Evolutionary conservation across 371 early-diverging fungal species (phyloP).

Genomic region (Mucor plumbeus): DNA sequence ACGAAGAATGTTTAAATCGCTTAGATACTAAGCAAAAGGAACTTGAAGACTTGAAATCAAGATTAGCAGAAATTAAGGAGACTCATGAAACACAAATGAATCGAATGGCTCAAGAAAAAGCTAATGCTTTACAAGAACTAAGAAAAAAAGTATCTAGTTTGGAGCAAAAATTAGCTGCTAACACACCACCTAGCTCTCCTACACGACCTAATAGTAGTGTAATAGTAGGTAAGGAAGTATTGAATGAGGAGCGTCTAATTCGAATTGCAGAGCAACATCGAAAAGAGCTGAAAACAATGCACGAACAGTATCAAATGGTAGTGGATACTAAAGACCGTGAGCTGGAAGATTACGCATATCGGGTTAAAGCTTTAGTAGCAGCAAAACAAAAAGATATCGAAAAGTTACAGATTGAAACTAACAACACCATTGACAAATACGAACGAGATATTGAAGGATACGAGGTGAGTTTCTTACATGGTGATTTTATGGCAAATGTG

Average conservation of each 20-base stretch:
- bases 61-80: conserved; percentile 33
- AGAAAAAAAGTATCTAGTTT: conserved; percentile 17
- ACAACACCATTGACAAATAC: conserved; percentile 25
- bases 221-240: neutral
- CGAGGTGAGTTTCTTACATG: conserved; percentile 35
- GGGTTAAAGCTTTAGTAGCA: conserved; percentile 42
- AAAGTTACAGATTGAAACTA: conserved; percentile 24
- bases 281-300: conserved; percentile 38
- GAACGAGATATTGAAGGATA: conserved; percentile 42
- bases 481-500: neutral
- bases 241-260: conserved; percentile 26
- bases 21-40: conserved; percentile 37
- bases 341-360: conserved; percentile 49
- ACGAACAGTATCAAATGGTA: conserved; percentile 43
- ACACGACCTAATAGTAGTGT: neutral
- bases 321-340: conserved; percentile 44
- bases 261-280: conserved; percentile 42
- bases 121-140: conserved; percentile 29
- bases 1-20: conserved; percentile 31
- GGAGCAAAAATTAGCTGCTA: conserved; percentile 10
- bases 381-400: conserved; percentile 49
- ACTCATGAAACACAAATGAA: conserved; percentile 37
- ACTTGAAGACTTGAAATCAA: conserved; percentile 32
- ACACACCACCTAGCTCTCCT: conserved; percentile 8
- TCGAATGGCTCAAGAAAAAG: conserved; percentile 41